These are phyloP conservation scores for Sisymbrium irio DNA, from an alignment of 345 rosid species.

Conservation along the genomic window DNA sequence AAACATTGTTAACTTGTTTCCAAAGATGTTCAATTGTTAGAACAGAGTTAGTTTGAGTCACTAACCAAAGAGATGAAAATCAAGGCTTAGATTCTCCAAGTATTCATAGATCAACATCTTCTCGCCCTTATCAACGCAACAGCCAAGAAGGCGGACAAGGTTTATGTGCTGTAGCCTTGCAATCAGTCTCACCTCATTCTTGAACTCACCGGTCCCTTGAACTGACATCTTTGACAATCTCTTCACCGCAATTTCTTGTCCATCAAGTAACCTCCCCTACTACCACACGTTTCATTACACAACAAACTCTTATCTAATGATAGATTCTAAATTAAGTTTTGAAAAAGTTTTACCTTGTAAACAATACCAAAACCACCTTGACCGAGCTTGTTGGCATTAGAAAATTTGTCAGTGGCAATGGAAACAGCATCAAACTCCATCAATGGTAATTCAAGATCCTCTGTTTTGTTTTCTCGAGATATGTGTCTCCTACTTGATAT, in stretches of 20 bases:
- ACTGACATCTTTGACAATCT: slow-evolving; percentile 66
- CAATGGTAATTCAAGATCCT: slow-evolving; percentile 25
- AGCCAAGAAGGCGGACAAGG: slow-evolving; percentile 70
- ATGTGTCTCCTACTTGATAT: slow-evolving; percentile 60
- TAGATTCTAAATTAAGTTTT: neutral
- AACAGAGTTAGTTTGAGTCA: neutral
- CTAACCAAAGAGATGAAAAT: slow-evolving; percentile 67
- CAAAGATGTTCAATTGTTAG: neutral
- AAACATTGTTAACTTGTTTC: neutral
- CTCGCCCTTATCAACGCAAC: slow-evolving; percentile 61
- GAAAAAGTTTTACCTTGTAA: slow-evolving; percentile 55
- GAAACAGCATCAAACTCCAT: slow-evolving; percentile 29
- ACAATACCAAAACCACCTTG: slow-evolving; percentile 75
- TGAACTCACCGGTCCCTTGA: slow-evolving; percentile 81
- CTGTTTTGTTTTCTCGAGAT: slow-evolving; percentile 20
- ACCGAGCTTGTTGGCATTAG: slow-evolving; percentile 20
- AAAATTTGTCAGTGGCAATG: slow-evolving; percentile 18
- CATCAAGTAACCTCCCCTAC: slow-evolving; percentile 60
- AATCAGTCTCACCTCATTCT: slow-evolving; percentile 73
- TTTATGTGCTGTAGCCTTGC: slow-evolving; percentile 85
- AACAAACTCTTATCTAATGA: neutral
- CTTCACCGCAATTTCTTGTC: slow-evolving; percentile 72
- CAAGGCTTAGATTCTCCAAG: slow-evolving; percentile 75
- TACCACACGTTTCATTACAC: neutral
- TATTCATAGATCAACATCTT: slow-evolving; percentile 85